A percentile compares a stretch with the other conserved stretches of the same genome.
Conservation (phyloP, 306 rosid genomes). For the Parietaria judaica region DNA sequence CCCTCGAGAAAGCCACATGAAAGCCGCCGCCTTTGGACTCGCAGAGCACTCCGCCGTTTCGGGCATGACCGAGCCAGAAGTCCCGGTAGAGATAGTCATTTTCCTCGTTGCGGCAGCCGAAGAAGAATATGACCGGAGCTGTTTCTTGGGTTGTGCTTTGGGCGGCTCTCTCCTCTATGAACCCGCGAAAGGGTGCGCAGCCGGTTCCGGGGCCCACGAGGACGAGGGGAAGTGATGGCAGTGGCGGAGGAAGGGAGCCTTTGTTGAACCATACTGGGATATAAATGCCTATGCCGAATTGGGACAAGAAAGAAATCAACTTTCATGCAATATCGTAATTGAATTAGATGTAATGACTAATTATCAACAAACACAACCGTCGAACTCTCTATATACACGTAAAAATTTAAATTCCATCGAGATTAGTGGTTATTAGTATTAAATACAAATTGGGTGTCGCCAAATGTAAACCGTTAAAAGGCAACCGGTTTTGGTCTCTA, state of each 20-base stretch:
- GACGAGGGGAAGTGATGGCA: slow-evolving; percentile 71
- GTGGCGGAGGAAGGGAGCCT: slow-evolving; percentile 74
- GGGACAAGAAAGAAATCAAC: slow-evolving; percentile 13
- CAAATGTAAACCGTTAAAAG: too few relatives aligned
- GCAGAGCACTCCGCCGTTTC: slow-evolving; percentile 57
- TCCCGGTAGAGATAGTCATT: slow-evolving; percentile 68
- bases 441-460: too few relatives aligned
- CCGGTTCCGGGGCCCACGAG: slow-evolving; percentile 95
- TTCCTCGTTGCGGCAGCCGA: slow-evolving; percentile 70
- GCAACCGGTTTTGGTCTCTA: too few relatives aligned
- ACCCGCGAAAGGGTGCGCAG: slow-evolving; percentile 84
- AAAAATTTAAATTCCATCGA: too few relatives aligned
- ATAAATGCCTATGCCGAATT: slow-evolving; percentile 35
- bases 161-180: slow-evolving; percentile 73
- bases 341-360: too few relatives aligned
- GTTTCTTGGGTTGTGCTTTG: slow-evolving; percentile 40
- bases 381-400: too few relatives aligned
- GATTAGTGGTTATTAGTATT: too few relatives aligned
- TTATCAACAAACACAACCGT: too few relatives aligned
- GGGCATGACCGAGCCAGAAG: slow-evolving; percentile 60
- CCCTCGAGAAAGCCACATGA: slow-evolving; percentile 80
- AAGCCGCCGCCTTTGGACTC: slow-evolving; percentile 78
- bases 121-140: slow-evolving; percentile 74
- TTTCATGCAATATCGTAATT: too few relatives aligned
- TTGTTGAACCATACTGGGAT: slow-evolving; percentile 73